These are phyloP conservation scores for Fusarium sp. DNA, from an alignment of 2,329 filamentous ascomycete genomes.

Conservation along the genomic window DNA sequence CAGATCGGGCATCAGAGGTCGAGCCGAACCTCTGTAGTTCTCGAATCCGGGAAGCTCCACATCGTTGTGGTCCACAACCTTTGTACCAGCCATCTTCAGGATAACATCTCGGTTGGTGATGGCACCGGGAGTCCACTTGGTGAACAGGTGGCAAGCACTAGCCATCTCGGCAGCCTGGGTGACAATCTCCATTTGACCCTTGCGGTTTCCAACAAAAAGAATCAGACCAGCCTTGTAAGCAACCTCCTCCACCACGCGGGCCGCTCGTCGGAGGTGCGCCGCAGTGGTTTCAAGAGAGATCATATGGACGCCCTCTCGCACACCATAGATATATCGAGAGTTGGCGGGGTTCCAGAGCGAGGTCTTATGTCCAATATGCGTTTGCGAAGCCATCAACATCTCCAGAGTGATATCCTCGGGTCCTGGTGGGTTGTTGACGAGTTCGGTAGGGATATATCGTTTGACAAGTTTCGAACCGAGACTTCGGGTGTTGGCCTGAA, in stretches of 20 bases:
- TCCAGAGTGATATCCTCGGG: conserved; percentile 89
- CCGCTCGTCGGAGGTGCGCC: conserved; percentile 89
- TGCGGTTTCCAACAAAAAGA: conserved; percentile 89
- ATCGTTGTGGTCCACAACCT: conserved; percentile 84
- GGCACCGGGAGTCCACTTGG: conserved; percentile 89
- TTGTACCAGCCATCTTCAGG: conserved; percentile 74
- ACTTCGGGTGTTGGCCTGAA: conserved; percentile 58
- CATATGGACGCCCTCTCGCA: conserved; percentile 89
- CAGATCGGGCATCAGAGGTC: conserved; percentile 84
- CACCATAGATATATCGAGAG: conserved; percentile 91
- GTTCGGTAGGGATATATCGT: conserved; percentile 73
- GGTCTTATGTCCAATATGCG: conserved; percentile 90
- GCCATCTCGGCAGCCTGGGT: conserved; percentile 84
- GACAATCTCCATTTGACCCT: conserved; percentile 83
- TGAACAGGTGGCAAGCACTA: conserved; percentile 87
- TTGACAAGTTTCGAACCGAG: conserved; percentile 63
- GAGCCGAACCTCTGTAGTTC: conserved; percentile 69
- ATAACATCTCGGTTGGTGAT: conserved; percentile 96
- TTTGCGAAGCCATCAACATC: conserved; percentile 87
- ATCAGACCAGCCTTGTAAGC: conserved; percentile 85
- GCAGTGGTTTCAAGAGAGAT: conserved; percentile 92
- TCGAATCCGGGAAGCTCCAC: conserved; percentile 70
- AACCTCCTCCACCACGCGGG: conserved; percentile 91
- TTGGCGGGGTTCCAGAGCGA: conserved; percentile 96
- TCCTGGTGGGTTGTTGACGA: conserved; percentile 78